phyloP scores from a whole-genome alignment of 805 yeast species.

The Metschnikowia santaceciliae region DNA sequence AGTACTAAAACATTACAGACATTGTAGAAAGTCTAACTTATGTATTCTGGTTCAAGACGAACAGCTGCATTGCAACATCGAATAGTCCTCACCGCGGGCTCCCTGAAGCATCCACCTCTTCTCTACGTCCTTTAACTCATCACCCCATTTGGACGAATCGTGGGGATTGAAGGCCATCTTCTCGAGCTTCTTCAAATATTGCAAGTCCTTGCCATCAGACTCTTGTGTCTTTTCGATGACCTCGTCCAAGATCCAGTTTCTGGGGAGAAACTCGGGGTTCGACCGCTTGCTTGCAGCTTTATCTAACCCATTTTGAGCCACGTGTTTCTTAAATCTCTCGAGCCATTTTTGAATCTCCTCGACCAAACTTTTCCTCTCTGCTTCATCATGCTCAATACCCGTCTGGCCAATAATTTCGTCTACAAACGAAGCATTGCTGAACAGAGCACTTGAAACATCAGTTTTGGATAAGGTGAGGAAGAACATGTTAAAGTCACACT shows the following conservation, averaged over 20 bases:
- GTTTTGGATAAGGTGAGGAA: slow-evolving; percentile 60
- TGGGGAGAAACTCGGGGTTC: slow-evolving; percentile 81
- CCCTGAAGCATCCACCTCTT: slow-evolving; percentile 48
- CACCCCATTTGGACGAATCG: slow-evolving; percentile 64
- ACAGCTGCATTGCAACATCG: slow-evolving; percentile 77
- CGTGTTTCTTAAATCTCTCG: slow-evolving; percentile 40
- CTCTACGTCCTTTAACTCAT: slow-evolving; percentile 56
- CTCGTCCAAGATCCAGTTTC: slow-evolving; percentile 83
- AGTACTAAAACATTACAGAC: no score
- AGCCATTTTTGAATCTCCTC: slow-evolving; percentile 51
- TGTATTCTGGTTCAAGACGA: slow-evolving; percentile 27
- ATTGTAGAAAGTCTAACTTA: no score
- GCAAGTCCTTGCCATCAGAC: slow-evolving; percentile 43
- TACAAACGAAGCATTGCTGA: slow-evolving; percentile 16
- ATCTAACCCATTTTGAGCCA: slow-evolving; percentile 37
- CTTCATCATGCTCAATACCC: slow-evolving; percentile 16
- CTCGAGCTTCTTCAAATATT: slow-evolving; percentile 55
- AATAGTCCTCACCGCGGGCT: slow-evolving; percentile 46
- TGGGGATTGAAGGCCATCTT: slow-evolving; percentile 76
- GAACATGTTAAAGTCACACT: slow-evolving; percentile 76
- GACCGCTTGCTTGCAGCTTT: slow-evolving; percentile 35
- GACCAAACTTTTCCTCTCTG: slow-evolving; percentile 37
- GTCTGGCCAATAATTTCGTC: slow-evolving; percentile 20
- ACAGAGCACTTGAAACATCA: slow-evolving; percentile 22
- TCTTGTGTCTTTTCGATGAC: slow-evolving; percentile 61